Evolutionary conservation across 306 rosid genomes (phyloP).

Genomic region (Alnus rubra): DNA sequence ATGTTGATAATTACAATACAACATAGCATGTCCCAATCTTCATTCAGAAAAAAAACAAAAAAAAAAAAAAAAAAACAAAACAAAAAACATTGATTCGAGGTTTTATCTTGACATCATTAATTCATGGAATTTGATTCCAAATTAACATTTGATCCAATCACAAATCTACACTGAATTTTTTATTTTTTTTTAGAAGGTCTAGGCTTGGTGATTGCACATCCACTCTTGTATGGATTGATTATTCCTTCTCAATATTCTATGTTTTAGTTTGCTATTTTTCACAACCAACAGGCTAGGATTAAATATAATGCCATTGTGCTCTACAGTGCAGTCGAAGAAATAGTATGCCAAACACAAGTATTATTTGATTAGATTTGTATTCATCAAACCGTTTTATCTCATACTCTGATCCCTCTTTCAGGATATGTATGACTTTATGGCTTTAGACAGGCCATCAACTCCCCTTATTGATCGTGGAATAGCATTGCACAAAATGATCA

Average conservation of each 20-base stretch:
- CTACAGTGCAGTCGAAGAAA: conserved; percentile 5
- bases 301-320: not conserved
- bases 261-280: not conserved
- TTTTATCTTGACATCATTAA: not conserved
- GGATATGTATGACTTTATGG: conserved; percentile 99
- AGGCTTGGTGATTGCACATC: not conserved
- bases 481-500: conserved; percentile 95
- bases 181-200: not conserved
- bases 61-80: not conserved
- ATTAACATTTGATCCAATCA: not conserved
- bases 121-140: not conserved
- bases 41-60: not conserved
- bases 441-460: conserved; percentile 83
- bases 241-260: not conserved
- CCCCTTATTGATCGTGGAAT: conserved; percentile 89
- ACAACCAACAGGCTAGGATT: not conserved
- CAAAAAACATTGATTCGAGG: not conserved
- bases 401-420: conserved; percentile 41
- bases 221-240: not conserved
- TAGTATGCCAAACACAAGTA: conserved; percentile 10
- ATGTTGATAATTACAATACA: not conserved
- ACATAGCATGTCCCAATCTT: not conserved
- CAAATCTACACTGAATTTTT: no score
- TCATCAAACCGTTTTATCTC: conserved; percentile 10
- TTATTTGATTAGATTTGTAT: conserved; percentile 1